Evolutionary conservation across 2,329 filamentous ascomycete species (phyloP), one percentile per base, ranked within the genome.

Genomic region (Monilinia laxa): DNA sequence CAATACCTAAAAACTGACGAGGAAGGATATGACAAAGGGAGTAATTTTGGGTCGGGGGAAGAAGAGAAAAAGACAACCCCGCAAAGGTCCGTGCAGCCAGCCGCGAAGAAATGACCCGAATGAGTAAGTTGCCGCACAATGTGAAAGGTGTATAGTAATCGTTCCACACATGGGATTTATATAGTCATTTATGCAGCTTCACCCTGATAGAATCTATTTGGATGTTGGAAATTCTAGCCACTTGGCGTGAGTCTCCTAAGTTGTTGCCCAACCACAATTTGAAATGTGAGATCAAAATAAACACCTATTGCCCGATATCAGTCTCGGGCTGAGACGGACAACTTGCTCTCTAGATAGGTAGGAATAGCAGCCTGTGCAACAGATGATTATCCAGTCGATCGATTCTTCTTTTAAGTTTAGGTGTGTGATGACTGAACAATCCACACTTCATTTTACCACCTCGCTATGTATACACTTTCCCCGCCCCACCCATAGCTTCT

Each of bases 391-490:
- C 58, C 31, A 62, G 45, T 40, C 58, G 45, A 20, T 51, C 14
- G 31, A 51, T 23, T 60, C 58, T 62, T 62, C 58, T 62, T 51
- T 57, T 18, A 42, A 25, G 38, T 51, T 42, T 25, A 16, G 53
- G 28, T 56, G 28, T 56, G 31, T 56, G 23, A 57, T 57, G 52
- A 47, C 52, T 57, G 52, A 58, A 49, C 62, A 63, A 42, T 55
- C 42, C 40, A 53, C 49, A 62, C 58, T 66, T 31, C 56, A 62
- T 51, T 66, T 55, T 54, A 66, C 38, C 64, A 65, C 23, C n/a
- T 65, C 56, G 11, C 64, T 66, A 66, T 62, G 55, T 66, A 40
- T 65, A 66, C 64, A 66, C 56, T 62, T 53, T 62, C 31, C 58
- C 58, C 28, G 58, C 58, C 31, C 45, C 31, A 20, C 9, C 49